These are phyloP conservation scores for Bipolaris zeicola DNA, from an alignment of 2,329 filamentous ascomycete species.

Conservation along the genomic window DNA sequence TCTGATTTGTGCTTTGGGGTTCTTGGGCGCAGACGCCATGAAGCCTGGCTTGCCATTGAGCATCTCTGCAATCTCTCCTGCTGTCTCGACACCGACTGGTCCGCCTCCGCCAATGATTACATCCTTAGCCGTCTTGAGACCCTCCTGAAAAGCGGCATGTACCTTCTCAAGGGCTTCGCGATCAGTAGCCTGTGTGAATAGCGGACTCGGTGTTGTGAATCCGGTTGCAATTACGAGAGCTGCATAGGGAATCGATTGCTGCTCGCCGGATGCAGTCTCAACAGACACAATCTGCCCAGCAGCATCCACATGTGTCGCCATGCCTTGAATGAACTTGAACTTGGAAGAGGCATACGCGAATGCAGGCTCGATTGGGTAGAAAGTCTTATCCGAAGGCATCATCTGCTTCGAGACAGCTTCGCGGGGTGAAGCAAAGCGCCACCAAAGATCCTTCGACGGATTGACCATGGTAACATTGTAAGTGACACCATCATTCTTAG, in stretches of 20 bases:
- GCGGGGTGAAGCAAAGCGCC: constrained; percentile 60
- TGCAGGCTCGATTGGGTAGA: constrained; percentile 57
- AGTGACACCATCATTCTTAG: constrained; percentile 42
- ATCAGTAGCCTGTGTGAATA: constrained; percentile 51
- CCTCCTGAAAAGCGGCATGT: constrained; percentile 46
- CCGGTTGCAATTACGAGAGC: constrained; percentile 64
- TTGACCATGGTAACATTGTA: constrained; percentile 63
- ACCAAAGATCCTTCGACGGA: constrained; percentile 61
- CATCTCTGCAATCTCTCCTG: constrained; percentile 56
- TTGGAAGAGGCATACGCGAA: constrained; percentile 58
- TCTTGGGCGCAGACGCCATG: constrained; percentile 45
- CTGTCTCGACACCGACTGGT: constrained; percentile 57
- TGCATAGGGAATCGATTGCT: constrained; percentile 53
- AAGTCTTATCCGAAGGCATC: constrained; percentile 56
- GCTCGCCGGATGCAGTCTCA: constrained; percentile 40
- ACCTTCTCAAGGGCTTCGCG: constrained; percentile 34
- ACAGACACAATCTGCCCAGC: constrained; percentile 52
- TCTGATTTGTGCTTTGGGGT: constrained; percentile 52
- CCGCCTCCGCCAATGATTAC: constrained; percentile 58
- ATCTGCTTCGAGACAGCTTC: constrained; percentile 58
- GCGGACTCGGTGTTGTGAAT: constrained; percentile 54
- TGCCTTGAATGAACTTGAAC: constrained; percentile 60
- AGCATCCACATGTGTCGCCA: constrained; percentile 56
- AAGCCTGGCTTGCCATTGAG: constrained; percentile 48
- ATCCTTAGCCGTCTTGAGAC: constrained; percentile 48